These are phyloP conservation scores for Pythium aquatile DNA, from an alignment of 352 stramenopile genomes.

Conservation along the genomic window DNA sequence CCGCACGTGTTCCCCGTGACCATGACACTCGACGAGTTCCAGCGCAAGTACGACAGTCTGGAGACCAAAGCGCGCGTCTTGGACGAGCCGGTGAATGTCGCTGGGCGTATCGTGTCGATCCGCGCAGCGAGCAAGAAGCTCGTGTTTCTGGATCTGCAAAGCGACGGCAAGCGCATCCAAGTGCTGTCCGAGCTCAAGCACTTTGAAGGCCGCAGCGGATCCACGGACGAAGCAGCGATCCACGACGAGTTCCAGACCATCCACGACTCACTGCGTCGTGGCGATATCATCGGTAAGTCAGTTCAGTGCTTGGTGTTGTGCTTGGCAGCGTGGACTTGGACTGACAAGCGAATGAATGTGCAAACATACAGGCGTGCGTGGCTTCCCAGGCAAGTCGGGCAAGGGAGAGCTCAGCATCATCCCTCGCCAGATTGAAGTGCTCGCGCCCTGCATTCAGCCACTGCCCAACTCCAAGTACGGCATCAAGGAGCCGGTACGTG, in stretches of 20 bases:
- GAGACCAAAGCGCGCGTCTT: constrained; percentile 55
- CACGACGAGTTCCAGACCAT: constrained; percentile 57
- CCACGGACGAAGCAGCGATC: constrained; percentile 30
- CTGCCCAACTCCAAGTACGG: constrained; percentile 93
- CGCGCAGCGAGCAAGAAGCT: constrained; percentile 81
- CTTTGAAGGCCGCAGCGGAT: constrained; percentile 41
- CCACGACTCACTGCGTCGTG: constrained; percentile 72
- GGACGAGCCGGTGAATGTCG: constrained; percentile 54
- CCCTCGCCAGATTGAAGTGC: constrained; percentile 83
- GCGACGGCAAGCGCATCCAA: constrained; percentile 63
- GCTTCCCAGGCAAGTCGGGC: constrained; percentile 77
- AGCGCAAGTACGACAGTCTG: constrained; percentile 50
- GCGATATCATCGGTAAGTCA: constrained; percentile 65
- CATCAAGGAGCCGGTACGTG: constrained; percentile 83
- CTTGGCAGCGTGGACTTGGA: neutral
- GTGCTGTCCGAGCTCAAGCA: constrained; percentile 77
- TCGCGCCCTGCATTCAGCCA: constrained; percentile 94
- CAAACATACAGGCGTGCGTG: constrained; percentile 40
- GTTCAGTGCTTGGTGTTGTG: too few relatives aligned
- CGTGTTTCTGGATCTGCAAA: constrained; percentile 75
- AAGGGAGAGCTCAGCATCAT: constrained; percentile 87
- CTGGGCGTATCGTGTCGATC: constrained; percentile 71
- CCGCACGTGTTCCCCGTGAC: constrained; percentile 66
- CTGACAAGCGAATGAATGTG: constrained; percentile 3
- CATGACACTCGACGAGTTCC: constrained; percentile 65